Conservation (phyloP, 164 flowering plant species). For the Liquidambar formosana region DNA sequence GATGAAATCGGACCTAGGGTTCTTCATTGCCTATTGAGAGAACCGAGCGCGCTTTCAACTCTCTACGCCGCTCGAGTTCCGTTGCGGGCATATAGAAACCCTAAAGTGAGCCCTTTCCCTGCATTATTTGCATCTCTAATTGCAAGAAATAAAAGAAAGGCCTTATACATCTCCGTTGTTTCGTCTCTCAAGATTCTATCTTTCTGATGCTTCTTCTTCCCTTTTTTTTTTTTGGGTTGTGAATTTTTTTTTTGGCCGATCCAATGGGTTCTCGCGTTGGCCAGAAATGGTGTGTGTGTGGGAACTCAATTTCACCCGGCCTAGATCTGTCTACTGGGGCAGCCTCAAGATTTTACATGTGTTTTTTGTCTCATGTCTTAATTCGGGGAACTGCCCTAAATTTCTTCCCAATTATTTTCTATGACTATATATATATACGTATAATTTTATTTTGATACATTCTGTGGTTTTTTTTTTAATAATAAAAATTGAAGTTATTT, state of each 20-base stretch:
- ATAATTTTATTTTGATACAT: no score
- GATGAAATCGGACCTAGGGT: background rate
- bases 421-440: no score
- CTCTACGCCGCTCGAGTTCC: conserved; percentile 1
- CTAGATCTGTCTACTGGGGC: conserved; percentile 13
- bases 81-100: conserved; percentile 14
- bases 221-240: background rate
- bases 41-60: background rate
- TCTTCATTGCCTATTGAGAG: conserved; percentile 15
- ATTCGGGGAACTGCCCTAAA: conserved; percentile 18
- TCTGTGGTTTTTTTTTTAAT: no score
- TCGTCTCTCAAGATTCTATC: no score
- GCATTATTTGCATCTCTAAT: background rate
- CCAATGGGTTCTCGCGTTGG: conserved; percentile 23
- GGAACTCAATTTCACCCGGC: conserved; percentile 25
- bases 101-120: conserved; percentile 4
- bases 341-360: conserved; percentile 9
- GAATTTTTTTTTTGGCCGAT: conserved; percentile 12
- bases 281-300: background rate
- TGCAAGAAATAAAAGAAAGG: background rate
- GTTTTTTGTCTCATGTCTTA: conserved; percentile 14
- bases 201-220: no score
- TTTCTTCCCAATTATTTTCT: no score
- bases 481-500: no score
- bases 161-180: no score